phyloP scores from a whole-genome alignment of 2,329 filamentous ascomycete genomes.

The Graphiopsis chlorocephala region DNA sequence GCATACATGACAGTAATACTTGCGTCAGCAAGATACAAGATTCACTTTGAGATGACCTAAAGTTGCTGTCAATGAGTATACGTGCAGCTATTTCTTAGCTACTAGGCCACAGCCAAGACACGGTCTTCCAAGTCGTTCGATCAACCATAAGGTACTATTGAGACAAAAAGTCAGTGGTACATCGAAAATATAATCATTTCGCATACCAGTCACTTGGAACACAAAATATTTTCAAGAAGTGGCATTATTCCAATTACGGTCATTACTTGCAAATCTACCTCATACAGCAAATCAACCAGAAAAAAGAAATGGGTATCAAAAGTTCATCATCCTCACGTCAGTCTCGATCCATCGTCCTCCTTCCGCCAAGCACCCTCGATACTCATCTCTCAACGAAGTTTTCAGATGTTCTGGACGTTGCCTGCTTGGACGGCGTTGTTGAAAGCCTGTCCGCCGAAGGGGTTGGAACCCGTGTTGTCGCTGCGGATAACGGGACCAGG shows the following conservation, averaged over 20 bases:
- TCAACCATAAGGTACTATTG: not conserved
- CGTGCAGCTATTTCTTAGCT: no score
- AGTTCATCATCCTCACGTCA: not conserved
- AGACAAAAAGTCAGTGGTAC: not conserved
- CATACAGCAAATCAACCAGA: not conserved
- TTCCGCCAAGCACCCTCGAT: not conserved
- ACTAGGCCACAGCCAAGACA: no score
- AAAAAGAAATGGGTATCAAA: not conserved
- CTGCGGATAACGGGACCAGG: slow-evolving; percentile 18
- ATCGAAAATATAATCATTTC: not conserved
- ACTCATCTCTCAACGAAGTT: not conserved
- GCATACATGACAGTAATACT: no score
- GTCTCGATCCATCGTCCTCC: not conserved
- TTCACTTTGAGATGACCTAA: no score
- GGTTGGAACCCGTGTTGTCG: not conserved
- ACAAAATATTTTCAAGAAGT: not conserved
- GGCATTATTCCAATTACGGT: not conserved
- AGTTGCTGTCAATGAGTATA: no score
- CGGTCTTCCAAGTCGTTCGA: not conserved
- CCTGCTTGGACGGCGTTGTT: slow-evolving; percentile 78
- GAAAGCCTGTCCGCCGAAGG: slow-evolving; percentile 45
- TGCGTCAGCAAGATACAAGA: no score
- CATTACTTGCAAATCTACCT: not conserved
- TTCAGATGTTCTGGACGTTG: slow-evolving; percentile 82
- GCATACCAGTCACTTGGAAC: not conserved